These are phyloP conservation scores for Fusarium zealandicum DNA, from an alignment of 2,329 filamentous ascomycete species.

Conservation along the genomic window DNA sequence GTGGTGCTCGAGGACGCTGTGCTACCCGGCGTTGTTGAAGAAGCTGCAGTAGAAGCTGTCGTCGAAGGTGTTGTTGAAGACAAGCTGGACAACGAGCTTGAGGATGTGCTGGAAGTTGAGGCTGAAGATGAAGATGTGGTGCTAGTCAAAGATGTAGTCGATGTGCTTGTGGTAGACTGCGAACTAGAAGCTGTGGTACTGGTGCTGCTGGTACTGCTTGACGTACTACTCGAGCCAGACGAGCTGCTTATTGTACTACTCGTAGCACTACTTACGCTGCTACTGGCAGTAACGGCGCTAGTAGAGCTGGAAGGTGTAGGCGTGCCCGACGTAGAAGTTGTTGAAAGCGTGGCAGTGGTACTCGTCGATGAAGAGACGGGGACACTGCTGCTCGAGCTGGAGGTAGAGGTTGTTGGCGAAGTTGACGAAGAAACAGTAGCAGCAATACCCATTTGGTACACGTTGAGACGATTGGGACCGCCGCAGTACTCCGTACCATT, in stretches of 20 bases:
- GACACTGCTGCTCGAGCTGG: not conserved
- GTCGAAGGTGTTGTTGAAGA: constrained; percentile 5
- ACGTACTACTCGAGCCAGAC: not conserved
- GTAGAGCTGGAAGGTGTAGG: not conserved
- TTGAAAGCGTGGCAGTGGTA: not conserved
- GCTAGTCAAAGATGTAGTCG: not conserved
- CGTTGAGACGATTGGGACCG: constrained; percentile 45
- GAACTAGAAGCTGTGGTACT: not conserved
- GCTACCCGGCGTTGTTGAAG: not conserved
- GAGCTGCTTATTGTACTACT: not conserved
- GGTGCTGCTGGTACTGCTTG: not conserved
- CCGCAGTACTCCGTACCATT: constrained; percentile 50
- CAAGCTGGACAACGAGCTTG: not conserved
- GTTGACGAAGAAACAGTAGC: constrained; percentile 10
- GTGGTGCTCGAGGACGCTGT: not conserved
- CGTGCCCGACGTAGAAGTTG: not conserved
- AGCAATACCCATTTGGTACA: constrained; percentile 42
- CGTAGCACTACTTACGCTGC: not conserved
- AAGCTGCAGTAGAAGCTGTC: not conserved
- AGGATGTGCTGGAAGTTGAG: not conserved
- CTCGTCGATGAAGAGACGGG: not conserved
- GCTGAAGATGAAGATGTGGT: not conserved
- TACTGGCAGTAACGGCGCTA: not conserved
- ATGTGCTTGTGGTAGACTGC: not conserved
- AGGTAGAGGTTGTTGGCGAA: not conserved